A percentile compares a stretch with the other conserved stretches of the same genome.
phyloP scores from a whole-genome alignment of 1,284 basidiomycete species.

The Papiliotrema fonsecae region DNA sequence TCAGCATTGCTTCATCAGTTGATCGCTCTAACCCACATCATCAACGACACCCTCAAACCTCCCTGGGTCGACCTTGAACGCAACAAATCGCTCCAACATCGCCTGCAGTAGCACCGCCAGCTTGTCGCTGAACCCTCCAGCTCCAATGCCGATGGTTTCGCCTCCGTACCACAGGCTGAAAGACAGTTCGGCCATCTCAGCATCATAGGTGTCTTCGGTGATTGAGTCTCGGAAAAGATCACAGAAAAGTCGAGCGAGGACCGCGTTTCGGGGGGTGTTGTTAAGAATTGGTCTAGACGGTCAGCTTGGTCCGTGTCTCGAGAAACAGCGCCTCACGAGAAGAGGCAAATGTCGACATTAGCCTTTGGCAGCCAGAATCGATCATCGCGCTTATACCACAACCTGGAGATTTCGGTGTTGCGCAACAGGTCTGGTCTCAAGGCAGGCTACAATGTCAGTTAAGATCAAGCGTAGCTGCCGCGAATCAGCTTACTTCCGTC shows the following conservation, averaged over 20 bases:
- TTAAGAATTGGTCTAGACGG: conserved; percentile 41
- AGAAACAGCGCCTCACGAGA: conserved; percentile 23
- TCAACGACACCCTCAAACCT: conserved; percentile 82
- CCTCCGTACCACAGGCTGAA: conserved; percentile 68
- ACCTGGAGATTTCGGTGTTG: conserved; percentile 62
- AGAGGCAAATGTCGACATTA: conserved; percentile 41
- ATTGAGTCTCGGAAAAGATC: conserved; percentile 85
- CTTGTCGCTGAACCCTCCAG: conserved; percentile 94
- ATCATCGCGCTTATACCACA: conserved; percentile 97
- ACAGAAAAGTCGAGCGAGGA: conserved; percentile 58
- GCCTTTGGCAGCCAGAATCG: conserved; percentile 90
- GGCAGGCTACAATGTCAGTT: conserved; percentile 54
- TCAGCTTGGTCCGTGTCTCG: conserved; percentile 1
- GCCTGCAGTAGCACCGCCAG: conserved; percentile 69
- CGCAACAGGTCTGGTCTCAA: conserved; percentile 70
- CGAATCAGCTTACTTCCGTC: conserved; percentile 51
- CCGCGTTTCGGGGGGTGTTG: conserved; percentile 42
- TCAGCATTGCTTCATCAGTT: conserved; percentile 1
- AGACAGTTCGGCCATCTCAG: conserved; percentile 80
- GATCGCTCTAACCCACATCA: conserved; percentile 55
- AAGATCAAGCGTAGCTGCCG: conserved; percentile 1
- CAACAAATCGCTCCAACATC: conserved; percentile 68
- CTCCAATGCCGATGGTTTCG: conserved; percentile 64
- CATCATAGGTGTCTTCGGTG: conserved; percentile 88
- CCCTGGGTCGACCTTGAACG: conserved; percentile 63